Conservation (phyloP, 2,329 filamentous ascomycete genomes). For the Byssoonygena ceratinophila region DNA sequence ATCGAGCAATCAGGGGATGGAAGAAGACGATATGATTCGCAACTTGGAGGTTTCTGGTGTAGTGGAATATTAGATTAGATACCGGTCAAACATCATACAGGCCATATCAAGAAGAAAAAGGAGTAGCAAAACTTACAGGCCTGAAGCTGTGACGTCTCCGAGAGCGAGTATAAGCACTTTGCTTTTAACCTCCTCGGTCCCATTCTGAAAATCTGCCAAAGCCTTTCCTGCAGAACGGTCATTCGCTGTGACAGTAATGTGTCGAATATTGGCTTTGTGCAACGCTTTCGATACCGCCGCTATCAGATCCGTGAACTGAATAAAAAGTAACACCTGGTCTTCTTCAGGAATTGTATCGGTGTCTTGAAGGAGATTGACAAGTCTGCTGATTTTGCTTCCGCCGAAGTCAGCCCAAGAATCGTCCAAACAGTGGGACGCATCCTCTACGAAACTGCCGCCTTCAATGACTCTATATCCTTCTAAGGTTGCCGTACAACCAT, state of each 20-base stretch:
- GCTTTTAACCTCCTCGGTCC: constrained; percentile 25
- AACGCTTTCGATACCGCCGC: constrained; percentile 27
- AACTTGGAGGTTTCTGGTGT: constrained; percentile 47
- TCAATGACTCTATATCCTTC: constrained; percentile 34
- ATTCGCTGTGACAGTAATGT: constrained; percentile 30
- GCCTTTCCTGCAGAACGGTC: constrained; percentile 25
- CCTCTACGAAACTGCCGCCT: constrained; percentile 28
- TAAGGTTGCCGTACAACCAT: constrained; percentile 34
- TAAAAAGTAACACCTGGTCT: constrained; percentile 48
- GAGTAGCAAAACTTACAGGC: constrained; percentile 40
- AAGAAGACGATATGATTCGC: constrained; percentile 58
- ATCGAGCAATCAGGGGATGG: constrained; percentile 43
- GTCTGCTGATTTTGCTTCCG: constrained; percentile 41
- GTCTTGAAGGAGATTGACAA: constrained; percentile 37
- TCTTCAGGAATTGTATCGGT: constrained; percentile 25
- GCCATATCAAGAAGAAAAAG: neutral
- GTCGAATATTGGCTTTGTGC: constrained; percentile 22
- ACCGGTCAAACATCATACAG: neutral
- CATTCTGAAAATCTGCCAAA: constrained; percentile 34
- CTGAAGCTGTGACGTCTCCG: constrained; percentile 48
- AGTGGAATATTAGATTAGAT: constrained; percentile 1
- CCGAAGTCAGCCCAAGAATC: constrained; percentile 21
- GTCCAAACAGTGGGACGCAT: constrained; percentile 18
- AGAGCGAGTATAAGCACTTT: constrained; percentile 50
- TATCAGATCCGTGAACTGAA: constrained; percentile 43